Evolutionary conservation across 2,329 filamentous ascomycete genomes (phyloP).

Genomic region (Acrocalymma vagum): DNA sequence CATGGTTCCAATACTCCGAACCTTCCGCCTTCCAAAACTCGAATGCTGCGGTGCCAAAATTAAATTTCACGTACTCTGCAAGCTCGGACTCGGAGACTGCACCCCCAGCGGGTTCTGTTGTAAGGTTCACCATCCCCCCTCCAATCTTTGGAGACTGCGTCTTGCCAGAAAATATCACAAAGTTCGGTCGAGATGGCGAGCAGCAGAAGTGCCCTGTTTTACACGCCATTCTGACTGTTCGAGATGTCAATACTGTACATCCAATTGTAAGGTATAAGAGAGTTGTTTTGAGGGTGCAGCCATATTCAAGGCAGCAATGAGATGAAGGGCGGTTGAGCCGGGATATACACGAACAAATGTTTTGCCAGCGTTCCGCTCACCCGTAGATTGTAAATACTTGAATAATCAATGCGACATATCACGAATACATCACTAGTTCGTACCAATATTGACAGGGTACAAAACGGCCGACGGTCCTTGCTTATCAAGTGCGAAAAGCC

Average conservation of each 20-base stretch:
- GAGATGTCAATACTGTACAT: constrained; percentile 6
- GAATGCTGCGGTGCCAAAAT: constrained; percentile 32
- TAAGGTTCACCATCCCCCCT: constrained; percentile 9
- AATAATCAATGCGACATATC: too few species aligned
- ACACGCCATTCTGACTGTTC: constrained; percentile 14
- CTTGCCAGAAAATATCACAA: constrained; percentile 6
- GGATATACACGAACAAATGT: too few species aligned
- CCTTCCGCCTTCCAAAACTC: constrained; percentile 49
- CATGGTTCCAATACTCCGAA: constrained; percentile 56
- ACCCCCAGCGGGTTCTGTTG: background rate
- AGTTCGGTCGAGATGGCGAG: constrained; percentile 15
- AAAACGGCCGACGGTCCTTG: too few species aligned
- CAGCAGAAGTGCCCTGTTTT: constrained; percentile 10
- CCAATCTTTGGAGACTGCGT: constrained; percentile 10
- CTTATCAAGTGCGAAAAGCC: too few species aligned
- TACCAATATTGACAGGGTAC: too few species aligned
- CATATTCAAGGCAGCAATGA: too few species aligned
- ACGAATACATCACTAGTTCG: too few species aligned
- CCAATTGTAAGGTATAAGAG: constrained; percentile 21
- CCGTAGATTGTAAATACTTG: too few species aligned
- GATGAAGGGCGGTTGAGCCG: too few species aligned
- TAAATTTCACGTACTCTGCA: constrained; percentile 13
- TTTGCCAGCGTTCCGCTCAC: too few species aligned
- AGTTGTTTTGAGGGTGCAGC: constrained; percentile 12
- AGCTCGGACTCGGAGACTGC: too few species aligned